A percentile compares a stretch with the other conserved stretches of the same genome.
Evolutionary conservation across 495 filamentous ascomycete species (phyloP).

Genomic region (Oleoguttula mirabilis): DNA sequence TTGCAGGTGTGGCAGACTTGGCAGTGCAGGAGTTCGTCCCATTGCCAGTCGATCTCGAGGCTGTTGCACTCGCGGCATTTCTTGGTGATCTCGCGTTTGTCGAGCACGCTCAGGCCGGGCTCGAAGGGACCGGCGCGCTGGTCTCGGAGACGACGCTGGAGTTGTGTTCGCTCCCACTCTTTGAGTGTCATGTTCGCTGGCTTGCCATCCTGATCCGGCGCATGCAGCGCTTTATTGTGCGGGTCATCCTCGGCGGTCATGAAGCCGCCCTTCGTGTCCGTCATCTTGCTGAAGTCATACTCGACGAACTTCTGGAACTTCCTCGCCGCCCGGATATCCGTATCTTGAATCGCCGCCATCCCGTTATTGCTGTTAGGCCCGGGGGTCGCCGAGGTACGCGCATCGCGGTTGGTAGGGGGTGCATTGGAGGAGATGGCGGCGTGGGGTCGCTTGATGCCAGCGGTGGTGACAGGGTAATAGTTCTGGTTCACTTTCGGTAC

Average conservation of each 20-base stretch:
- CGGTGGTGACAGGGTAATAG: slow-evolving; percentile 26
- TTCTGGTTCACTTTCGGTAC: slow-evolving; percentile 24
- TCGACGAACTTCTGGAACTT: slow-evolving; percentile 91
- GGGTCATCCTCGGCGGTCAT: slow-evolving; percentile 80
- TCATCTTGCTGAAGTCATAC: slow-evolving; percentile 96
- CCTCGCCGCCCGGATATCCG: slow-evolving; percentile 53
- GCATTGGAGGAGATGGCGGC: slow-evolving; percentile 50
- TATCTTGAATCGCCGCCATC: slow-evolving; percentile 30
- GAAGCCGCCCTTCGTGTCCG: slow-evolving; percentile 93
- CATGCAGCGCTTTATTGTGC: slow-evolving; percentile 63
- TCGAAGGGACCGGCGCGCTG: slow-evolving; percentile 75
- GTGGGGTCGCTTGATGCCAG: slow-evolving; percentile 50
- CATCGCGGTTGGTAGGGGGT: slow-evolving; percentile 59
- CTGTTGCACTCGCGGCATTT: slow-evolving; percentile 70
- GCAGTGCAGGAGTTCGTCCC: slow-evolving; percentile 68
- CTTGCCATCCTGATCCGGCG: slow-evolving; percentile 49
- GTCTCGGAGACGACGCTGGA: slow-evolving; percentile 53
- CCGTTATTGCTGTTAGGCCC: slow-evolving; percentile 12
- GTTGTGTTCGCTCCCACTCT: slow-evolving; percentile 80
- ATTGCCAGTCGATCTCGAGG: slow-evolving; percentile 87
- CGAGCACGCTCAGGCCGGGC: slow-evolving; percentile 62
- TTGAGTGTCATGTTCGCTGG: slow-evolving; percentile 79
- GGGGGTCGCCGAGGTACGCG: slow-evolving; percentile 31
- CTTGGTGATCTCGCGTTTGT: slow-evolving; percentile 49
- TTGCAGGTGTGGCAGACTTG: slow-evolving; percentile 67